Conservation (phyloP, 2,329 filamentous ascomycete species). For the Chrysoporthe deuterocubensis region DNA sequence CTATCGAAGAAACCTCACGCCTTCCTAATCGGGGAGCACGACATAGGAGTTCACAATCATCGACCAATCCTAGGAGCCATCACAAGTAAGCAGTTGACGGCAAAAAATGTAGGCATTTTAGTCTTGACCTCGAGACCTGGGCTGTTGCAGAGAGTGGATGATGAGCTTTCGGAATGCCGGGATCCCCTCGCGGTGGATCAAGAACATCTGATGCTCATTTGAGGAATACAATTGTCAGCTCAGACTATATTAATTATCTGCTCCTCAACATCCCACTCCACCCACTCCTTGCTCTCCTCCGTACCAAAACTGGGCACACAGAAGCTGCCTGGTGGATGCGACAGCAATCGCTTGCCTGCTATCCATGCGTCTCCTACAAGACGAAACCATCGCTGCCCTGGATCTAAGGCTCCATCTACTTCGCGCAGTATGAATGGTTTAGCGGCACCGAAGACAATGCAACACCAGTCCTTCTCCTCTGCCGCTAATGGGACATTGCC, state of each 20-base stretch:
- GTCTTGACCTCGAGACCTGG: too few relatives aligned
- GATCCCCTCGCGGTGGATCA: too few relatives aligned
- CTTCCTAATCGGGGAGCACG: too few relatives aligned
- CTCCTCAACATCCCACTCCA: neutral
- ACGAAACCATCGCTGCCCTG: neutral
- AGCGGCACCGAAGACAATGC: neutral
- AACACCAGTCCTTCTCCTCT: neutral
- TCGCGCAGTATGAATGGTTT: neutral
- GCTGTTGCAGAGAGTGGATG: too few relatives aligned
- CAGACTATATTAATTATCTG: neutral
- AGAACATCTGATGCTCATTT: too few relatives aligned
- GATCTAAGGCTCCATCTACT: neutral
- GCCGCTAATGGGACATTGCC: neutral
- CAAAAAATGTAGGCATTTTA: too few relatives aligned
- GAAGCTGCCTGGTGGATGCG: neutral
- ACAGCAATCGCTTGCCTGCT: neutral
- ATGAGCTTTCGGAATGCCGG: too few relatives aligned
- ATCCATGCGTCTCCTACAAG: neutral
- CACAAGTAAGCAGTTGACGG: too few relatives aligned
- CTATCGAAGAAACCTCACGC: too few relatives aligned
- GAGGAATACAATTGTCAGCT: neutral
- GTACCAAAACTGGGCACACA: neutral
- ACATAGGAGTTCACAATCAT: too few relatives aligned
- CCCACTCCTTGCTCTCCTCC: neutral
- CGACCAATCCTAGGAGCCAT: too few relatives aligned